Percentiles rank a stretch among this genome's conserved stretches.
These are phyloP conservation scores for Yamadazyma oceani DNA, from an alignment of 1,139 yeast genomes.

Conservation along the genomic window DNA sequence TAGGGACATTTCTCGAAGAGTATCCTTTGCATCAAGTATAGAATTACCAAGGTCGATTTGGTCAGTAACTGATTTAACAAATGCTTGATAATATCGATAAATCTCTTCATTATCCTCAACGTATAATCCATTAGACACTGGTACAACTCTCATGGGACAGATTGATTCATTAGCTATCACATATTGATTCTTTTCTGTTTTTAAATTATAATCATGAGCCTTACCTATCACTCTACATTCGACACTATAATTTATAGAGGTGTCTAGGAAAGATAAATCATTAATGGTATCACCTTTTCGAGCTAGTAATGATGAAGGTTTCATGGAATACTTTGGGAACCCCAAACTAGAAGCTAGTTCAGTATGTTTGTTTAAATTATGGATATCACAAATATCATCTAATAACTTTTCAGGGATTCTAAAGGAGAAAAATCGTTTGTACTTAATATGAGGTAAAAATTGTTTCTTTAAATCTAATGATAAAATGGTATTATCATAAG, in stretches of 20 bases:
- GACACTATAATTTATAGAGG: conserved; percentile 38
- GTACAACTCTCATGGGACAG: conserved; percentile 39
- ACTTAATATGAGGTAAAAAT: conserved; percentile 40
- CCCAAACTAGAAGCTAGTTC: conserved; percentile 44
- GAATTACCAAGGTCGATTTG: conserved; percentile 33
- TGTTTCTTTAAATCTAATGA: conserved; percentile 39
- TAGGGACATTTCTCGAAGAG: conserved; percentile 11
- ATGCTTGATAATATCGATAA: conserved; percentile 36
- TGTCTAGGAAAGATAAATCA: conserved; percentile 42
- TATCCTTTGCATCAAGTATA: conserved; percentile 11
- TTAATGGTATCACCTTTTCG: conserved; percentile 20
- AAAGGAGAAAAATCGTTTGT: conserved; percentile 45
- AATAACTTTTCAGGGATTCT: conserved; percentile 42
- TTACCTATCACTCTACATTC: conserved; percentile 46
- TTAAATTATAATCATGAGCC: conserved; percentile 34
- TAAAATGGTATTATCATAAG: conserved; percentile 39
- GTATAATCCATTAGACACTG: conserved; percentile 25
- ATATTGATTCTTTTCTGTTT: conserved; percentile 30
- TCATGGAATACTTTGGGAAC: conserved; percentile 23
- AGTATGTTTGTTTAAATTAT: conserved; percentile 36
- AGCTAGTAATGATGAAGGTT: conserved; percentile 26
- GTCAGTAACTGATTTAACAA: conserved; percentile 30
- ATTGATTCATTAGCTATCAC: conserved; percentile 38
- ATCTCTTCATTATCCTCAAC: conserved; percentile 22
- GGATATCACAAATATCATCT: conserved; percentile 42